Evolutionary conservation across 305 asterid species (phyloP), one percentile per base, ranked within the genome.

Genomic region (Solanum hybrid): DNA sequence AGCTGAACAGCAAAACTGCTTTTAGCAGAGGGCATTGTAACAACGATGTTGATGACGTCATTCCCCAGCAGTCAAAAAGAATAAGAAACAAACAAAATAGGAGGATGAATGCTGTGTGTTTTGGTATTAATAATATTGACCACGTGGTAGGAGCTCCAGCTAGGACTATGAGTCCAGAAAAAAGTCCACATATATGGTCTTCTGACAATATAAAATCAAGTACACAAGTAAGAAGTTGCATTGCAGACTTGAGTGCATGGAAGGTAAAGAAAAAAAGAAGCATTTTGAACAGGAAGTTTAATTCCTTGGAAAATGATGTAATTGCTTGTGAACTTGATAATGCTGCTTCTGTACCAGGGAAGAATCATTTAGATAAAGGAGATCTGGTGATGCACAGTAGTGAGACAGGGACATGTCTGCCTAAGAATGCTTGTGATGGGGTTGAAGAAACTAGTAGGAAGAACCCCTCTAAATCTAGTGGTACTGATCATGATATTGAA

Each of bases 391-490:
- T 73, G 90, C 73, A 79, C 26, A 86, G 71, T 80, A 36, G 72
- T 89, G 64, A 35, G 31, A 75, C 85, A 89, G 91, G 90, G 90
- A 87, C 69, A 64, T 89, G 38, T 79, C 79, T 36, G 35, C 71
- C 92, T 73, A 89, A 34, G 75, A 86, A 88, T 81, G 87, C 35
- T 17, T 71, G 84, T 87, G 88, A 89, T 17, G 76, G 60, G 19
- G 89, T 78, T 19, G 81, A 91, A 88, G 90, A 87, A 69, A 73
- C 29, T 60, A 86, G 87, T 69, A 87, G 37, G 81, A 89, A 71
- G 51, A 90, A 45, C 90, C 90, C 85, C 75, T 24, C 78, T 76
- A 89, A 64, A 86, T 88, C 80, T 87, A 35, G 15, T 69, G 91
- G 64, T 26, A 88, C 31, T 17, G 42, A 90, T 79, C 85, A 32